Percentiles rank a stretch among this genome's conserved stretches.
phyloP scores from a whole-genome alignment of 225 moss, liverwort and hornwort genomes.

The Marchantia polymorpha region DNA sequence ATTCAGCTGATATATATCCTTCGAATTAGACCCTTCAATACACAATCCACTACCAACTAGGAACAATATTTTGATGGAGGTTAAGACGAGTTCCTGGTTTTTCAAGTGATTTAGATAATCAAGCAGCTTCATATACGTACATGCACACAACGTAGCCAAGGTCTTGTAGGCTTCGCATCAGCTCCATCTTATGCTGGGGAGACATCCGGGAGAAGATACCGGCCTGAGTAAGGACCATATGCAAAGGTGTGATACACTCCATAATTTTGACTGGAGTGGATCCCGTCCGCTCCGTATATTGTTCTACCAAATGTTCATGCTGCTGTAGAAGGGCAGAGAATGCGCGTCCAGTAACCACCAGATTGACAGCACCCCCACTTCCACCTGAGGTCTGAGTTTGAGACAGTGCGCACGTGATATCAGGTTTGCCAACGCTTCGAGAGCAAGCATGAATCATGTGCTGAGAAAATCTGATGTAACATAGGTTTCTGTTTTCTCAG shows the following conservation, averaged over 20 bases:
- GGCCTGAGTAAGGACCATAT: slow-evolving; percentile 38
- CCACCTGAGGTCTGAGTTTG: slow-evolving; percentile 16
- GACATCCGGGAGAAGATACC: slow-evolving; percentile 44
- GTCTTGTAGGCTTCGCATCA: slow-evolving; percentile 42
- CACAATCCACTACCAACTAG: neutral
- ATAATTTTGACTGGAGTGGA: slow-evolving; percentile 14
- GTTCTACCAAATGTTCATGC: slow-evolving; percentile 30
- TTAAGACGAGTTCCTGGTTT: neutral
- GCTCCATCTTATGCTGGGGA: slow-evolving; percentile 43
- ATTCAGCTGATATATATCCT: neutral
- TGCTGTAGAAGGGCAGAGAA: slow-evolving; percentile 33
- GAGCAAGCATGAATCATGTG: neutral
- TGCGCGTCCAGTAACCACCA: slow-evolving; percentile 40
- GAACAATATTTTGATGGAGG: neutral
- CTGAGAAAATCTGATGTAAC: neutral
- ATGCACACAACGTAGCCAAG: slow-evolving; percentile 45
- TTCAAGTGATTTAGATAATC: too few relatives aligned
- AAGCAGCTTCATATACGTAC: slow-evolving; percentile 22
- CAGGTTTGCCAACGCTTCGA: neutral
- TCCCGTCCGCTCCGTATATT: slow-evolving; percentile 23
- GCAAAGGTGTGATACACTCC: slow-evolving; percentile 35
- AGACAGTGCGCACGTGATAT: neutral
- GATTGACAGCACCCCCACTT: slow-evolving; percentile 25
- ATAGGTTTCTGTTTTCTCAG: neutral
- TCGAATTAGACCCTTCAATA: neutral